phyloP scores from a whole-genome alignment of 495 filamentous ascomycete genomes.

The Tuber umbilicatum region DNA sequence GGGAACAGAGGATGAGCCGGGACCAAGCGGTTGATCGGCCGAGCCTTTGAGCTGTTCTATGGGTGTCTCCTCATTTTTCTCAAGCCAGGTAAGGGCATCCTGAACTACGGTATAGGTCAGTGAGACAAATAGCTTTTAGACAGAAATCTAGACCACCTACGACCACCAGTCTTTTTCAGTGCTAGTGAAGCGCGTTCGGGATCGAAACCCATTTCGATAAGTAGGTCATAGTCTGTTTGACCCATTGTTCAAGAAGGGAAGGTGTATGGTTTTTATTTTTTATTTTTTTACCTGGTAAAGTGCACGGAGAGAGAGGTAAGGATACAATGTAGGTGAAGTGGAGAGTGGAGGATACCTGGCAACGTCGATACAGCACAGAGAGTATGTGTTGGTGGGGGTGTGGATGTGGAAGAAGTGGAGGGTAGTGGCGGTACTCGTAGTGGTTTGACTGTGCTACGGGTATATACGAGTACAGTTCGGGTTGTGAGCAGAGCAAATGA shows the following conservation, averaged over 20 bases:
- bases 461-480: neutral
- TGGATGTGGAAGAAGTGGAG: neutral
- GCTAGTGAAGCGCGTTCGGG: conserved; percentile 71
- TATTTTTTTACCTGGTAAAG: conserved; percentile 1
- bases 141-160: conserved; percentile 50
- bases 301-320: neutral
- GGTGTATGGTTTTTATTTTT: conserved; percentile 1
- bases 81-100: conserved; percentile 88
- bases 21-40: conserved; percentile 20
- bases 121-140: conserved; percentile 22
- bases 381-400: conserved; percentile 12
- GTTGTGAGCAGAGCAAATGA: neutral
- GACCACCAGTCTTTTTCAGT: conserved; percentile 64
- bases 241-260: conserved; percentile 24
- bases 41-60: conserved; percentile 59
- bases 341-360: conserved; percentile 12
- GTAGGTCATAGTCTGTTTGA: conserved; percentile 54
- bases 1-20: conserved; percentile 35
- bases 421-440: neutral
- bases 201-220: conserved; percentile 95
- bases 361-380: conserved; percentile 22
- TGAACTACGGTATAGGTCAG: conserved; percentile 55
- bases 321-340: neutral
- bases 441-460: neutral
- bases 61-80: conserved; percentile 75